Percentiles rank a stretch among this genome's conserved stretches.
Conservation (phyloP, 352 stramenopile genomes). For the Phytophthora sp. region DNA sequence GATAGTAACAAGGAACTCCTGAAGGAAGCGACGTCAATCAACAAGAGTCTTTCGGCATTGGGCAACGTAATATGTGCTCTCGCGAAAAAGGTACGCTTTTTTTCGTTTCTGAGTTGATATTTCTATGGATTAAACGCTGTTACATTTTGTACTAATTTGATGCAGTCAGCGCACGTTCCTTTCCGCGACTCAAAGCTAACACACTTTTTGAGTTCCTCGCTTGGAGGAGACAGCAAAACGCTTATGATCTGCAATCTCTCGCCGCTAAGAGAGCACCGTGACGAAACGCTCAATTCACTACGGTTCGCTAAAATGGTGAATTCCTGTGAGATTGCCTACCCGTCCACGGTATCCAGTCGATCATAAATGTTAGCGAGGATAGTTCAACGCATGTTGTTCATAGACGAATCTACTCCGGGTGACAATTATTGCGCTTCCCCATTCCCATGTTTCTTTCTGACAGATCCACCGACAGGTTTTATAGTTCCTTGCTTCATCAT, state of each 20-base stretch:
- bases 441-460: too few relatives aligned
- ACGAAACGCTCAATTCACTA: slow-evolving; percentile 88
- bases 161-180: slow-evolving; percentile 74
- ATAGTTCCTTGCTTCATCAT: too few relatives aligned
- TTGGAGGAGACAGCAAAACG: slow-evolving; percentile 88
- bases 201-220: slow-evolving; percentile 83
- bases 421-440: background rate
- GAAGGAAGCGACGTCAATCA: slow-evolving; percentile 87
- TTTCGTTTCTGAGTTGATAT: slow-evolving; percentile 1
- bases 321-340: slow-evolving; percentile 83
- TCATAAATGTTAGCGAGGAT: slow-evolving; percentile 34
- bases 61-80: slow-evolving; percentile 87
- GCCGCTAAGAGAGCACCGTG: slow-evolving; percentile 68
- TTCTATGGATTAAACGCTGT: background rate
- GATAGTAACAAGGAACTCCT: slow-evolving; percentile 75
- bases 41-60: slow-evolving; percentile 86
- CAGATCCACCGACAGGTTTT: too few relatives aligned
- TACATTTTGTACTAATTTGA: slow-evolving; percentile 1
- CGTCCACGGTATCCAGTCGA: slow-evolving; percentile 59
- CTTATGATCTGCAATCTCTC: slow-evolving; percentile 93
- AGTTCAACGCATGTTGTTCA: slow-evolving; percentile 17
- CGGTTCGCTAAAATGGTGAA: slow-evolving; percentile 91
- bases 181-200: slow-evolving; percentile 92
- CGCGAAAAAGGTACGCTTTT: slow-evolving; percentile 69
- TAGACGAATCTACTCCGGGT: slow-evolving; percentile 21